Evolutionary conservation across 306 rosid species (phyloP), one percentile per base, ranked within the genome.

Genomic region (Clitoria ternatea): DNA sequence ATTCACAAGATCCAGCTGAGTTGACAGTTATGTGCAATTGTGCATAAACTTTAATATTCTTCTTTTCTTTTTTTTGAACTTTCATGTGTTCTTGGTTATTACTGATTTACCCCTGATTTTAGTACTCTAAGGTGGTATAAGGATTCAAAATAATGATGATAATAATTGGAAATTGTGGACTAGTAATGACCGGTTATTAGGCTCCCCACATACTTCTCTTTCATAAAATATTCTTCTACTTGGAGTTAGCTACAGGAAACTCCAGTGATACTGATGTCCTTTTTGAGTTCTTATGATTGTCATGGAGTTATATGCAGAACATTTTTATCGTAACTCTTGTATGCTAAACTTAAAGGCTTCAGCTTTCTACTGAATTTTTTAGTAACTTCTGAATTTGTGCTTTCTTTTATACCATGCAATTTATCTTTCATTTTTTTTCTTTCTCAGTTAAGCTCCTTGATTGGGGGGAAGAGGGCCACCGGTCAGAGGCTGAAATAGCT

Each of bases 391-490:
- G 57, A 64, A 39, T 20, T 17, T 33, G 23, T 45, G 5, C 35
- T 81, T 68, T 69, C 47, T 77, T 48, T 62, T 48, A 50, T 72
- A 50, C 14, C 66, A 45, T 20, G 23, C 56, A 70, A 52, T 14
- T 50, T 49, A 45, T 71, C 39, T 60, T 52, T 79, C 36, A 12
- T 73, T 72, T 71, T 59, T 64, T 77, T 76, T n/a, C n/a, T 81
- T 73, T 73, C 32, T 77, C 88, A 94, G 98, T 90, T 60, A 94
- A 94, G 79, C 95, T 94, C 74, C 96, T 94, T 72, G 98, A 94
- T 66, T 94, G 98, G 98, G 98, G 98, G 23, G 98, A 94, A 86
- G 98, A 90, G 77, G 97, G 95, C 22, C 98, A 94, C 60, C 85
- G 98, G 48, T 89, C 98, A 22, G 98, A 94, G 1, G 97, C 96